A percentile compares a stretch with the other conserved stretches of the same genome.
Evolutionary conservation across 73 alveolate genomes (phyloP).

Genomic region (Tetrahymena borealis): DNA sequence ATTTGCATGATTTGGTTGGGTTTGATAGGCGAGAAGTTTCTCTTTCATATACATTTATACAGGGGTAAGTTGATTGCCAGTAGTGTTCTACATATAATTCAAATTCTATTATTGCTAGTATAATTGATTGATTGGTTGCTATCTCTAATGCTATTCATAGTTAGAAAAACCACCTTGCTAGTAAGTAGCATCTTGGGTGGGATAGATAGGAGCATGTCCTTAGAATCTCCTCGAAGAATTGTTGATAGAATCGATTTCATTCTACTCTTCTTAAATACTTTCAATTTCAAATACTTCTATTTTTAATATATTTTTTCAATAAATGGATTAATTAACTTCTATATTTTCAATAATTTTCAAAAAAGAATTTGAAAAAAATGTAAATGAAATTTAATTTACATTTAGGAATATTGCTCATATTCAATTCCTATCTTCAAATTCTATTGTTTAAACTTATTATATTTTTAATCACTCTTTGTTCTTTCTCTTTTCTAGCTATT

Average conservation of each 20-base stretch:
- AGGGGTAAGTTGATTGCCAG: background rate
- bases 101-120: background rate
- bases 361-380: no score
- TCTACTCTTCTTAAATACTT: background rate
- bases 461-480: no score
- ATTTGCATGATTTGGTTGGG: background rate
- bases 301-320: background rate
- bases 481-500: no score
- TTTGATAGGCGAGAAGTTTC: background rate
- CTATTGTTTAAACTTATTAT: no score
- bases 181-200: background rate
- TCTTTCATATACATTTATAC: background rate
- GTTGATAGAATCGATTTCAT: background rate
- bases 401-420: no score
- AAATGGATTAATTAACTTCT: no score
- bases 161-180: background rate
- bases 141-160: background rate
- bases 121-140: background rate
- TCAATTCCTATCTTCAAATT: no score
- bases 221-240: background rate
- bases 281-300: background rate
- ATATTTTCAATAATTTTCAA: no score
- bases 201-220: background rate
- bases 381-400: no score
- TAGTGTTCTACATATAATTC: background rate